Evolutionary conservation across 306 rosid species (phyloP), one percentile per base, ranked within the genome.

Genomic region (Vigna radiata): DNA sequence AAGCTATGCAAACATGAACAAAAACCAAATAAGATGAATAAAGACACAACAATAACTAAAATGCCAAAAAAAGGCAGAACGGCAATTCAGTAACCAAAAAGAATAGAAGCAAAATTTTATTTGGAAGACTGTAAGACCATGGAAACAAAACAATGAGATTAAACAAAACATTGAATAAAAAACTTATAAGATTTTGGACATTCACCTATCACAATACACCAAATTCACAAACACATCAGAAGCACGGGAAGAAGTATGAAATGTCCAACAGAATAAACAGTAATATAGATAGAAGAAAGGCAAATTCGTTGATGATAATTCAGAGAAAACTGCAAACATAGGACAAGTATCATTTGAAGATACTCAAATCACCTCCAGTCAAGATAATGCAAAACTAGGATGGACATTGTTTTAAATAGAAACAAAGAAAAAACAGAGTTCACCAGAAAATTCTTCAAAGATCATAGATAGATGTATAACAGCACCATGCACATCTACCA

Each of bases 241-340:
- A 33, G 33, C 46, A 31, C 44, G 2, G 16, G 46, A 31, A 15
- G 7, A 61, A 16, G 13, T 8, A 61, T 5, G 3, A 29, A 14
- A 29, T 2, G 7, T 3, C 14, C 68, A 15, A 61, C 15, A 25
- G 67, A 29, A 29, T 18, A 50, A 41, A 18, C 31, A 65, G 19
- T 65, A 65, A 18, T 18, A 68, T 18, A 68, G 60, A 48, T 29
- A 37, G 16, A 69, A 48, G 15, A 49, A 48, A 48, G 21, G 47
- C 6, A 55, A 21, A 11, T 29, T 15, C 46, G n/a, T 48, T 27
- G 50, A 49, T 5, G 39, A 16, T 27, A 55, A 14, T 48, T 41
- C 4, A 4, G 23, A 16, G 29, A 69, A 48, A 48, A 52, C 13
- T 21, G 25, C 59, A 68, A 68, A 25, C 29, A n/a, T 25, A 29